Conservation (phyloP, 306 rosid genomes). For the Trichosanthes truncata region DNA sequence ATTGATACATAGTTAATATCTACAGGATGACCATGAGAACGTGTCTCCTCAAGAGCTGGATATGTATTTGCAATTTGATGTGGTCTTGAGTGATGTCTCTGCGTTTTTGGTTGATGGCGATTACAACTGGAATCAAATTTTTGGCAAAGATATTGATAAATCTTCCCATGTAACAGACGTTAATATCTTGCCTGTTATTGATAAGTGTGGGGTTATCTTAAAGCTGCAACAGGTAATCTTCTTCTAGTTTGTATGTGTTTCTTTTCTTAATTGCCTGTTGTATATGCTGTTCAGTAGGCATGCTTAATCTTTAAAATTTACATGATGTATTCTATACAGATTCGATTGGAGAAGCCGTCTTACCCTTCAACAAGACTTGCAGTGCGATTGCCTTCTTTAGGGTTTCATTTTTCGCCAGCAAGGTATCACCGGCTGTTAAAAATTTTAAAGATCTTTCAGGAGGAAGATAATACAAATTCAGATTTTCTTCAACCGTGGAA, state of each 20-base stretch:
- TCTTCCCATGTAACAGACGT: slow-evolving; percentile 20
- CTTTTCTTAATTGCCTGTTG: neutral
- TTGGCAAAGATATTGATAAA: slow-evolving; percentile 24
- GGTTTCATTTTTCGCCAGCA: slow-evolving; percentile 94
- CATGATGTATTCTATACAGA: slow-evolving; percentile 29
- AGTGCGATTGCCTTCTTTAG: slow-evolving; percentile 71
- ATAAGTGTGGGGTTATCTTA: slow-evolving; percentile 68
- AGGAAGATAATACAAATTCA: slow-evolving; percentile 47
- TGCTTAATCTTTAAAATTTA: slow-evolving; percentile 8
- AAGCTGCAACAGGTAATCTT: slow-evolving; percentile 72
- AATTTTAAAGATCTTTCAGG: slow-evolving; percentile 71
- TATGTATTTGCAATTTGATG: slow-evolving; percentile 82
- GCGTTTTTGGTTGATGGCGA: slow-evolving; percentile 97
- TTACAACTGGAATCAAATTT: slow-evolving; percentile 59
- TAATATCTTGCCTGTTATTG: slow-evolving; percentile 69
- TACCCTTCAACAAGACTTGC: slow-evolving; percentile 79
- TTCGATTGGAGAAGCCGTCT: slow-evolving; percentile 56
- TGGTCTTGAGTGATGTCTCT: slow-evolving; percentile 80
- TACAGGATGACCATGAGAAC: slow-evolving; percentile 56
- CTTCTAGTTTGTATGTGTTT: slow-evolving; percentile 1
- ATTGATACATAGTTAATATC: slow-evolving; percentile 1
- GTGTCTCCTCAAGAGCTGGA: slow-evolving; percentile 46
- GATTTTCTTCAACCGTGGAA: slow-evolving; percentile 60
- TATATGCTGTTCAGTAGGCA: neutral
- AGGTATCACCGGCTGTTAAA: slow-evolving; percentile 91